Evolutionary conservation across 2,329 filamentous ascomycete species (phyloP), one percentile per base, ranked within the genome.

Genomic region (Venturia aucupariae): DNA sequence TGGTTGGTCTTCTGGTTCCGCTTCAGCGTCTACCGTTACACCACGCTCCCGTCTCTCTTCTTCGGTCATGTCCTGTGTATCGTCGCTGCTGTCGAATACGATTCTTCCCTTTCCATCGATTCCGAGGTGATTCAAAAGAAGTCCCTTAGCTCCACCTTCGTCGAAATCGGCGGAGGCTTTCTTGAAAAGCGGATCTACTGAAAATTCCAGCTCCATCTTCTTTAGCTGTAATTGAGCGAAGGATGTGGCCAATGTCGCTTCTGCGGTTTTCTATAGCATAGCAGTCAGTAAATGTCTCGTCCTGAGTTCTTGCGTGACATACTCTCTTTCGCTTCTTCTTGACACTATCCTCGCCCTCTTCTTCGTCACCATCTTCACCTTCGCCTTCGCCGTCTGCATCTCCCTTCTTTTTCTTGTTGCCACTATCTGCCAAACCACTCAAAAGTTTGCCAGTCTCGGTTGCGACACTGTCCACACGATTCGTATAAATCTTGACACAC

Each of bases 401-500:
- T 62, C 76, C 74, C 51, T 68, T 69, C 73, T 72, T 75, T 51
- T 79, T 81, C 72, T 84, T 90, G 72, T 80, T 81, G 11, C 87
- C 86, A 74, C 89, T 92, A 71, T 97, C 93, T 27, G 94, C 93
- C 66, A 99, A 80, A 65, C 94, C 94, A 76, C 92, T 97, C 46
- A 99, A 78, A 67, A 99, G 82, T 76, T 96, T 96, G 62, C 93
- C 93, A 0, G 94, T 99, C 77, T 99, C 94, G 1, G 92, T 97
- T 54, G 94, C 94, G 61, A 99, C 94, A 74, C 93, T 97, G 78
- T 99, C 94, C 61, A 99, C 92, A 81, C 94, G 84, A 79, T 92
- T 97, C 2, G 94, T 99, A 76, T 99, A 99, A 72, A 99, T 97
- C 79, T 99, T 99, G 72, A 99, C 94, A 73, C 94, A 99, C 24